phyloP scores from a whole-genome alignment of 257 asterid genomes.

The Catharanthus roseus region DNA sequence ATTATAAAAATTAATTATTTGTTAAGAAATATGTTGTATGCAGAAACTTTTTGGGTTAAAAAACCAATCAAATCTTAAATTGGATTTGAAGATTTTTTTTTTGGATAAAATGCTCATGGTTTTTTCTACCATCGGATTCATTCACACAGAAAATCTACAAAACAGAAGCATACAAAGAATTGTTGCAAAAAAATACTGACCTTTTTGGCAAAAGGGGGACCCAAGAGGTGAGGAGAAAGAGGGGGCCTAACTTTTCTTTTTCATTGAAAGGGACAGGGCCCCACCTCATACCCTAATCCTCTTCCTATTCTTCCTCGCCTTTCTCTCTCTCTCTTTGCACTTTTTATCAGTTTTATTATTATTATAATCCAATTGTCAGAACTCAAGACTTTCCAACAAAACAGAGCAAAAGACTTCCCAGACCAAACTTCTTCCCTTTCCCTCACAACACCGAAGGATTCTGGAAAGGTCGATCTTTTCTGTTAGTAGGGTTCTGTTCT shows the following conservation, averaged over 20 bases:
- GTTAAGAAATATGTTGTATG: too few relatives aligned
- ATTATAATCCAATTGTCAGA: conserved; percentile 35
- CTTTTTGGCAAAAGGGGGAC: conserved; percentile 9
- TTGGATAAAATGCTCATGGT: too few relatives aligned
- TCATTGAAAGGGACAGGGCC: conserved; percentile 39
- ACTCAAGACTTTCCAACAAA: conserved; percentile 26
- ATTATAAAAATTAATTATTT: too few relatives aligned
- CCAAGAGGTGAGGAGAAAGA: conserved; percentile 1
- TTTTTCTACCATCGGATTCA: too few relatives aligned
- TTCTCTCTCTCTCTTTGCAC: conserved; percentile 20
- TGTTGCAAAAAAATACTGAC: background rate
- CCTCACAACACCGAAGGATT: conserved; percentile 10
- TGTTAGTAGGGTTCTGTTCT: conserved; percentile 17
- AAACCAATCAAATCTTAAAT: too few relatives aligned
- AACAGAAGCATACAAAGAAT: too few relatives aligned
- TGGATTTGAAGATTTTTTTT: too few relatives aligned
- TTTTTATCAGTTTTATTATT: conserved; percentile 32
- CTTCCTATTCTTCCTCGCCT: conserved; percentile 13
- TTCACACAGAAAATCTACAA: too few relatives aligned
- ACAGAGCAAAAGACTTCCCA: conserved; percentile 14
- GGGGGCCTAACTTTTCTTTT: conserved; percentile 36
- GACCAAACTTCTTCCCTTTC: background rate
- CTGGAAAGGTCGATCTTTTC: conserved; percentile 27
- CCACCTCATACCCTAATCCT: conserved; percentile 29
- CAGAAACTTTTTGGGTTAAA: too few relatives aligned